Percentiles rank a stretch among this genome's conserved stretches.
Conservation (phyloP, 179 eudicot species). For the Actinidia chinensis region DNA sequence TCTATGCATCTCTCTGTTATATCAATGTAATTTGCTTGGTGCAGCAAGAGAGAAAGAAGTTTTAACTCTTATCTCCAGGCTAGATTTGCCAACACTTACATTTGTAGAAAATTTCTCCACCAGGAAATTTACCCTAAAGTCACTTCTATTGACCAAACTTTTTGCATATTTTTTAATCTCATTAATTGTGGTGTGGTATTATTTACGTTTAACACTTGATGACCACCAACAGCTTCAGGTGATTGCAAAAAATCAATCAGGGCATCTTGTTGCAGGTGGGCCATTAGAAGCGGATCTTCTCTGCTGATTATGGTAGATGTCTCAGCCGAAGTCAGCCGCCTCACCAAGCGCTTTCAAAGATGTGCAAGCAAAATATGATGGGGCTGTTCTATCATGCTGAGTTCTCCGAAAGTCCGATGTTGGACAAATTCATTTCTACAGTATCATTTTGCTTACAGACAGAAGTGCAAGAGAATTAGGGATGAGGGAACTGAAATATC, state of each 20-base stretch:
- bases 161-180: background rate
- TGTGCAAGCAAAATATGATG: slow-evolving; percentile 86
- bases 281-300: slow-evolving; percentile 95
- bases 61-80: slow-evolving; percentile 83
- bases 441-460: background rate
- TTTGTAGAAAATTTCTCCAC: slow-evolving; percentile 70
- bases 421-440: background rate
- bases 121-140: slow-evolving; percentile 39
- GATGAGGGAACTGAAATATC: slow-evolving; percentile 1
- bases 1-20: background rate
- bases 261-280: slow-evolving; percentile 91
- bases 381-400: slow-evolving; percentile 68
- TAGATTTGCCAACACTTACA: slow-evolving; percentile 63
- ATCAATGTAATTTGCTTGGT: slow-evolving; percentile 17
- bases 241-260: slow-evolving; percentile 83
- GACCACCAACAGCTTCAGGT: slow-evolving; percentile 38
- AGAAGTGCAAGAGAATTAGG: background rate
- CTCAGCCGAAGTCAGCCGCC: slow-evolving; percentile 82
- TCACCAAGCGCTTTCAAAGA: slow-evolving; percentile 76
- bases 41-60: slow-evolving; percentile 88
- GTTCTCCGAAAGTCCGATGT: slow-evolving; percentile 61
- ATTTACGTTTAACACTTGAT: background rate
- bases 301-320: slow-evolving; percentile 97
- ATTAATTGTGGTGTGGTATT: background rate
- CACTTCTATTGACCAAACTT: background rate